Conservation (phyloP, 495 filamentous ascomycete genomes). For the Parmelia sp. region DNA sequence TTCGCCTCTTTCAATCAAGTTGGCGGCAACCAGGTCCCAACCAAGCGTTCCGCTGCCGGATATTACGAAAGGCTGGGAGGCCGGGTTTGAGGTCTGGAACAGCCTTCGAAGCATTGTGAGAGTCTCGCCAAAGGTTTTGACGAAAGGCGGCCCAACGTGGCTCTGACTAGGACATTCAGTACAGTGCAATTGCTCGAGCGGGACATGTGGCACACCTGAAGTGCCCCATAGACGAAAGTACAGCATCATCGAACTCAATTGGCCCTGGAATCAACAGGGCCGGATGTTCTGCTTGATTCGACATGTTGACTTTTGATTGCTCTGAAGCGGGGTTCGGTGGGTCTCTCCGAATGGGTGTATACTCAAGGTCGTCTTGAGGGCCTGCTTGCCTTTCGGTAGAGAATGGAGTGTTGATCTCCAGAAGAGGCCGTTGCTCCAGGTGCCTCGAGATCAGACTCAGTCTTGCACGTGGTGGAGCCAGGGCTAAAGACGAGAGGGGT, state of each 20-base stretch:
- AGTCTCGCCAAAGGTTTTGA: conserved; percentile 84
- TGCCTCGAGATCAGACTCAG: conserved; percentile 78
- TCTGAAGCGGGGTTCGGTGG: conserved; percentile 21
- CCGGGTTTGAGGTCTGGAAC: conserved; percentile 76
- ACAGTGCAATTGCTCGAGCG: background rate
- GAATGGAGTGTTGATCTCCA: conserved; percentile 61
- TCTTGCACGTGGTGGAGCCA: conserved; percentile 60
- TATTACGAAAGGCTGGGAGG: conserved; percentile 86
- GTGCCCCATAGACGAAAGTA: conserved; percentile 91
- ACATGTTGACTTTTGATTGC: conserved; percentile 53
- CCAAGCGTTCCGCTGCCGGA: conserved; percentile 92
- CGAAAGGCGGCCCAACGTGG: conserved; percentile 83
- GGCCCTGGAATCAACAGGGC: conserved; percentile 90
- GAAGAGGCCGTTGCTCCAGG: conserved; percentile 57
- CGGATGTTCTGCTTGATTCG: conserved; percentile 69
- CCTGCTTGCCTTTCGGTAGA: conserved; percentile 54
- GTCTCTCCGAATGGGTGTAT: conserved; percentile 44
- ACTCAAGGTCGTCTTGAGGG: conserved; percentile 52
- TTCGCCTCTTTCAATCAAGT: conserved; percentile 80
- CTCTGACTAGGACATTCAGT: conserved; percentile 60
- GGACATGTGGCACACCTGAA: conserved; percentile 60
- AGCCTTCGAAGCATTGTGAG: conserved; percentile 83
- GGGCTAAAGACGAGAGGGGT: conserved; percentile 34
- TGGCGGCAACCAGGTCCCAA: conserved; percentile 92
- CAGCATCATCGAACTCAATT: conserved; percentile 97